Percentiles rank a stretch among this genome's conserved stretches.
Conservation (phyloP, 2,329 filamentous ascomycete species). For the Fusarium continuum region DNA sequence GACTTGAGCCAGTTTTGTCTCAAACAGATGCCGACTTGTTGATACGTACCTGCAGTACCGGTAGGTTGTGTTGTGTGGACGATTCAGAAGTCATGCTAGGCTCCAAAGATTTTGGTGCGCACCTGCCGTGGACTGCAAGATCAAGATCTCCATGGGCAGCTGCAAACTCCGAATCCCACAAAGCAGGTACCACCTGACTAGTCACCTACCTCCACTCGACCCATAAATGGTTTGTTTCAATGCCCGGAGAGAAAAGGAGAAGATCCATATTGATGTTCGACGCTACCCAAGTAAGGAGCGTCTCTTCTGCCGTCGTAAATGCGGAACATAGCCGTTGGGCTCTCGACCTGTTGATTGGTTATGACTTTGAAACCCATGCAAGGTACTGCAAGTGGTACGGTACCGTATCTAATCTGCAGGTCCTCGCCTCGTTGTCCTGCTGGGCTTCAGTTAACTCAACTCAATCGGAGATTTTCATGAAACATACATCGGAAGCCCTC, state of each 20-base stretch:
- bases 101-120: slow-evolving; percentile 9
- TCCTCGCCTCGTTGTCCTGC: neutral
- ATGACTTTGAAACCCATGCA: neutral
- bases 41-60: too few species aligned
- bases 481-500: slow-evolving; percentile 16
- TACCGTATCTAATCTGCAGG: too few species aligned
- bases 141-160: slow-evolving; percentile 17
- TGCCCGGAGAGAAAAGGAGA: slow-evolving; percentile 11
- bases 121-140: slow-evolving; percentile 8
- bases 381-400: too few species aligned
- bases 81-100: slow-evolving; percentile 14
- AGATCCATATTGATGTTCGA: slow-evolving; percentile 9
- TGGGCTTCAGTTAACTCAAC: neutral
- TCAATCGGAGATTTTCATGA: slow-evolving; percentile 13
- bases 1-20: too few species aligned
- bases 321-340: slow-evolving; percentile 11
- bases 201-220: slow-evolving; percentile 17
- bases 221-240: slow-evolving; percentile 26
- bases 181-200: slow-evolving; percentile 2
- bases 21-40: too few species aligned
- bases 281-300: slow-evolving; percentile 6
- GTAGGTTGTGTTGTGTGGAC: too few species aligned
- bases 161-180: neutral
- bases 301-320: slow-evolving; percentile 15
- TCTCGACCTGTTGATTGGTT: slow-evolving; percentile 15